phyloP scores from a whole-genome alignment of 2,329 filamentous ascomycete species.

The Hymenotorrendiella dingleyae region DNA sequence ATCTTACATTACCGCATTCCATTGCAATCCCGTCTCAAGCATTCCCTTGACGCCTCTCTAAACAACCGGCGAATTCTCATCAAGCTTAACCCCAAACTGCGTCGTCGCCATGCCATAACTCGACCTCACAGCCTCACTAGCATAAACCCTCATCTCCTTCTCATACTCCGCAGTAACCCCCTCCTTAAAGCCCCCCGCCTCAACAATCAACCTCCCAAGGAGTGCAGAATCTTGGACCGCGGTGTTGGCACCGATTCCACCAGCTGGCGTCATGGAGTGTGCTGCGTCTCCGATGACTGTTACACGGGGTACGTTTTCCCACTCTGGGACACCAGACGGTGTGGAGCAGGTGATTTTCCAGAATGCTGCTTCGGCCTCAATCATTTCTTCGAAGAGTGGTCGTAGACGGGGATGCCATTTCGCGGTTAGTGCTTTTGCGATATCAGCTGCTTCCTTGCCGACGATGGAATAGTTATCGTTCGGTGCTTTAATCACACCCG shows the following conservation, averaged over 20 bases:
- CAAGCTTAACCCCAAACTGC: slow-evolving; percentile 41
- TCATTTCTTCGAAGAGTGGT: slow-evolving; percentile 54
- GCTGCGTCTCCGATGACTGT: slow-evolving; percentile 52
- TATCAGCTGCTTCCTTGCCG: slow-evolving; percentile 48
- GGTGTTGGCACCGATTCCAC: slow-evolving; percentile 52
- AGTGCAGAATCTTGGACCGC: slow-evolving; percentile 50
- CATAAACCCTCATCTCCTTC: slow-evolving; percentile 56
- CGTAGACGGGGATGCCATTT: slow-evolving; percentile 51
- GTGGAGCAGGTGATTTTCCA: slow-evolving; percentile 62
- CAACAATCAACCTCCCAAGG: slow-evolving; percentile 44
- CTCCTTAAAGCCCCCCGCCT: slow-evolving; percentile 48
- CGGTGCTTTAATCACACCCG: slow-evolving; percentile 51
- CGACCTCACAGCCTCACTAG: slow-evolving; percentile 45
- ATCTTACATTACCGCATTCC: no score
- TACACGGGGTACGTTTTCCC: slow-evolving; percentile 50
- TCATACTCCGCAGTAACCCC: slow-evolving; percentile 53
- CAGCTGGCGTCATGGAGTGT: slow-evolving; percentile 52
- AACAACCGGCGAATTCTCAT: slow-evolving; percentile 33
- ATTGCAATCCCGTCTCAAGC: no score
- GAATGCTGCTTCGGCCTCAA: slow-evolving; percentile 51
- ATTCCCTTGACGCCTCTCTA: no score
- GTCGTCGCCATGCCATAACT: slow-evolving; percentile 45
- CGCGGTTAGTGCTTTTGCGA: slow-evolving; percentile 48
- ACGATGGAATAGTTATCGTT: slow-evolving; percentile 55
- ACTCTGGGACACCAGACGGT: slow-evolving; percentile 53